Evolutionary conservation across 179 eudicot genomes (phyloP), one percentile per base, ranked within the genome.

Genomic region (Monotropa hypopitys): DNA sequence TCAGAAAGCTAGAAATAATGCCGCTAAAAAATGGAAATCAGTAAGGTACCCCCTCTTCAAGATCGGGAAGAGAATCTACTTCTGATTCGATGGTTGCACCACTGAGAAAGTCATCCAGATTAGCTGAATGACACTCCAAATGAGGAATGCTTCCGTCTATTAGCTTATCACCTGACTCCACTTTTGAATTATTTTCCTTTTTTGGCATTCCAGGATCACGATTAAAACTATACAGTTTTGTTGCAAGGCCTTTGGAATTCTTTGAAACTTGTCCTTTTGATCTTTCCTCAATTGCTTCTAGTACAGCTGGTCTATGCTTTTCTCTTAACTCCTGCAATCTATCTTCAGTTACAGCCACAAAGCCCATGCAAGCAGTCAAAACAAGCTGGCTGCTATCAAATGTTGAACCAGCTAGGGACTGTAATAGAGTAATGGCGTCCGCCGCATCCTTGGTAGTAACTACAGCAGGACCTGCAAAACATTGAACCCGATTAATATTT

Each of bases 311-410:
- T 62, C 99, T 85, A 77, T 93, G 97, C 77, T 87, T 91, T 40
- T 87, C 87, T 83, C 99, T 86, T 78, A 93, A 74, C 71, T 85
- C 96, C 79, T 89, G 87, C 76, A 96, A 80, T 84, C 91, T 85
- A 65, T 79, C 76, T 83, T 93, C 99, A 57, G 81, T 80, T 63
- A 96, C 98, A 82, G 89, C 91, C 83, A 85, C 98, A 83, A 83
- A 96, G 33, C 99, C 99, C 99, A 93, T 93, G 88, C 96, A 88
- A 82, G 99, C 99, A 45, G 99, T 96, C 85, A 96, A 84, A 33
- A 96, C 99, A 77, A 96, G 91, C 83, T 96, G 99, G 83, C 99
- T 96, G 83, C 99, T 96, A 87, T 96, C 99, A 81, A 96, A 96
- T 76, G 99, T 93, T 74, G 99, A 96, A 46, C 98, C 96, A 81